phyloP scores from a whole-genome alignment of 495 filamentous ascomycete species.

The Aspergillus sparsus region DNA sequence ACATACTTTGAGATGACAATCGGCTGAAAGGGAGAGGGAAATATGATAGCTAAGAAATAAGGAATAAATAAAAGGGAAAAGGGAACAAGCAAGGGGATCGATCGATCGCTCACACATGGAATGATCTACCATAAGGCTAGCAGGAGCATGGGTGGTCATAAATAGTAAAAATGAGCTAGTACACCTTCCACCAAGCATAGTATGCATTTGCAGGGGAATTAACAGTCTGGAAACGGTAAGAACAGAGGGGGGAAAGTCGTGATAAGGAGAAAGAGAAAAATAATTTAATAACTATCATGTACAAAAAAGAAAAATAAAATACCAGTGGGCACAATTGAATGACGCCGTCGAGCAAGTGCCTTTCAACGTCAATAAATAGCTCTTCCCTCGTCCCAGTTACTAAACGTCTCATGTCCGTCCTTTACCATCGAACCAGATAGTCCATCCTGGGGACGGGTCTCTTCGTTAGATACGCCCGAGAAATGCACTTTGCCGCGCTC shows the following conservation, averaged over 20 bases:
- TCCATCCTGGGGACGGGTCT: conserved; percentile 42
- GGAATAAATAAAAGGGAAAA: no score
- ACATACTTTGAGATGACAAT: no score
- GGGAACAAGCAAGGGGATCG: no score
- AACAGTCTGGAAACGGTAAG: neutral
- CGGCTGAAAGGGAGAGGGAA: no score
- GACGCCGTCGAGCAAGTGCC: neutral
- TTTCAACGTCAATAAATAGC: conserved; percentile 58
- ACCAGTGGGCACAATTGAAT: neutral
- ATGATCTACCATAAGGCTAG: no score
- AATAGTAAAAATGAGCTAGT: neutral
- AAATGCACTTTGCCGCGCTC: conserved; percentile 50
- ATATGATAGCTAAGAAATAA: no score
- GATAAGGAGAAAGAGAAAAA: conserved; percentile 9
- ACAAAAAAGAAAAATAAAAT: conserved; percentile 13
- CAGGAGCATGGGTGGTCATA: no score
- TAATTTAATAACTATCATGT: conserved; percentile 22
- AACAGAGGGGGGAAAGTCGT: conserved; percentile 6
- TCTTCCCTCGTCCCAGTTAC: conserved; percentile 64
- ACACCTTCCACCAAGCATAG: neutral
- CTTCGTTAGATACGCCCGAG: conserved; percentile 29
- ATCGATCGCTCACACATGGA: no score
- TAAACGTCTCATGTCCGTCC: conserved; percentile 38
- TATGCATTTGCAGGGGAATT: neutral
- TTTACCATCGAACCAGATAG: conserved; percentile 22